Percentiles rank a stretch among this genome's conserved stretches.
Conservation (phyloP, 2,329 filamentous ascomycete species). For the Dothideomycetes sp. region DNA sequence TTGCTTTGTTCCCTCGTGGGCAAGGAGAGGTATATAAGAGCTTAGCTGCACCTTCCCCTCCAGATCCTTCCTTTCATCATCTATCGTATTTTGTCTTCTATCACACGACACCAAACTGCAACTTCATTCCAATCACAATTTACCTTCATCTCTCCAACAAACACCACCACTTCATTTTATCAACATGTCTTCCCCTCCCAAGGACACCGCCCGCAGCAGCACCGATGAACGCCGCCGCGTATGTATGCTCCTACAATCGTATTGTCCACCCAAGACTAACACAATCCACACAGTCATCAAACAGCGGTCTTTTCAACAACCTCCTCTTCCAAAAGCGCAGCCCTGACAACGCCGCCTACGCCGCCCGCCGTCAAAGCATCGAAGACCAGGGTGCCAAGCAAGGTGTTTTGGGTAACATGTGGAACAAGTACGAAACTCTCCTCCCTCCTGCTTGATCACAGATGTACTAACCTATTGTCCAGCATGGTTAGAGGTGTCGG, state of each 20-base stretch:
- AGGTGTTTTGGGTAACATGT: slow-evolving; percentile 16
- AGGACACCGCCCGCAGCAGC: slow-evolving; percentile 4
- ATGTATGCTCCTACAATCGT: neutral
- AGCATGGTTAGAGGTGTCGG: slow-evolving; percentile 7
- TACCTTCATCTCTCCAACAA: neutral
- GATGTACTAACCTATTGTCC: neutral
- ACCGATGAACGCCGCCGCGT: slow-evolving; percentile 13
- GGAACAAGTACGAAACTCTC: slow-evolving; percentile 13
- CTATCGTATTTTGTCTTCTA: neutral
- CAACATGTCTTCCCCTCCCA: slow-evolving; percentile 14
- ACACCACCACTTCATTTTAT: neutral
- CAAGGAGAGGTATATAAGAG: slow-evolving; percentile 8
- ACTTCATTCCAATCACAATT: neutral
- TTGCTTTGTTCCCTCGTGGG: too few species aligned
- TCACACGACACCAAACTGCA: neutral
- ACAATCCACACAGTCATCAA: neutral
- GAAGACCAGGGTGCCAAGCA: slow-evolving; percentile 14
- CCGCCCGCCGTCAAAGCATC: slow-evolving; percentile 15
- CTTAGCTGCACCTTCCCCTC: neutral
- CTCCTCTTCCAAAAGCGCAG: slow-evolving; percentile 16
- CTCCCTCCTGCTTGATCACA: too few species aligned
- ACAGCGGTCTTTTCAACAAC: slow-evolving; percentile 16
- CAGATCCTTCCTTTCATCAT: neutral
- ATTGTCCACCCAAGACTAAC: neutral
- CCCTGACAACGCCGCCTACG: slow-evolving; percentile 15